Evolutionary conservation across 495 filamentous ascomycete species (phyloP), one percentile per base, ranked within the genome.

Genomic region (Amorphotheca resinae): DNA sequence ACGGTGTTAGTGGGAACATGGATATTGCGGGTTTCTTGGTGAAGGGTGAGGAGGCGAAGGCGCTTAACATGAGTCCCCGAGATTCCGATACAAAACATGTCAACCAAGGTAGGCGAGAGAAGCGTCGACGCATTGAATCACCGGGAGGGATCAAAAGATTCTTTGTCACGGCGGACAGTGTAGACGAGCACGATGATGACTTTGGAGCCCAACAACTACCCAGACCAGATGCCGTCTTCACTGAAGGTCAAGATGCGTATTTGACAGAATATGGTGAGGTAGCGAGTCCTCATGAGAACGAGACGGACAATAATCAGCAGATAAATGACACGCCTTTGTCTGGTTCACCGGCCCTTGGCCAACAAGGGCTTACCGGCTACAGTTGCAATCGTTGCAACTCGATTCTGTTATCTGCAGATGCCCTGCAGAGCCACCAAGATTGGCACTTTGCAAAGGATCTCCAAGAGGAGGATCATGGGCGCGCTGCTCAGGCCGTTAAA

Each of bases 391-490:
- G 72, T 34, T 95, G 91, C 63, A 68, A 68, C 39, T 65, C 68
- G 48, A 48, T 59, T 23, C 54, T 93, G 17, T 66, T 62, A 25
- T 64, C 63, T 9, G 58, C 64, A n/a, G 55, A 64, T 49, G 70
- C 76, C 25, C 66, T 77, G 54, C 71, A 76, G 40, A 87, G 83
- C 64, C 91, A 98, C 56, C 70, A 84, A 31, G 91, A 98, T 58
- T 98, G 87, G 84, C 91, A 98, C 65, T 85, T 95, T 61, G 91
- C 91, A 31, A 87, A 83, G 65, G 78, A 84, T 51, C 69, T 96
- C 21, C 80, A 81, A 50, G 70, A 75, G 5, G 69, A 87, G 48
- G 63, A 68, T 62, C 63, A 62, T 63, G 64, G 58, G 12, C 33
- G 17, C 12, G 54, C 31, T 31, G 8, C 21, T 34, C 37, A 30